A percentile compares a stretch with the other conserved stretches of the same genome.
Conservation (phyloP, 1,284 basidiomycete genomes). For the Hortiboletus rubellus region DNA sequence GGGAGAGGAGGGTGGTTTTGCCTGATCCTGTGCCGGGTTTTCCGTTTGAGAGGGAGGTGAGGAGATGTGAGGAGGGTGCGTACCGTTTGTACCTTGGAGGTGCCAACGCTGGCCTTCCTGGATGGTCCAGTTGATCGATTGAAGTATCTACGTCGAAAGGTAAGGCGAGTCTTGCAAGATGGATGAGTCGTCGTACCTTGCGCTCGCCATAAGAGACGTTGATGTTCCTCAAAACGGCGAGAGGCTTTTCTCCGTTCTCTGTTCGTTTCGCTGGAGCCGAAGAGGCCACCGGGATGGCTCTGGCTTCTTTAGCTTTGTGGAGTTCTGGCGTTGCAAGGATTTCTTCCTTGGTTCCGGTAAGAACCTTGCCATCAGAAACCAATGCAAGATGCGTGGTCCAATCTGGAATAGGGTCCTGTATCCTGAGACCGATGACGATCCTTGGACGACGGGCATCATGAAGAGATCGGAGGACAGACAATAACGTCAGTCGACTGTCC, state of each 20-base stretch:
- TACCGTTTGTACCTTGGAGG: slow-evolving; percentile 84
- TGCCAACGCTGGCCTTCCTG: slow-evolving; percentile 83
- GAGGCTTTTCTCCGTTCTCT: slow-evolving; percentile 19
- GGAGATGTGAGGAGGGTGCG: slow-evolving; percentile 6
- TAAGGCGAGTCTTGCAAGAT: slow-evolving; percentile 3
- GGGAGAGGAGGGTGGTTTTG: slow-evolving; percentile 92
- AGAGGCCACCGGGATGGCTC: background rate
- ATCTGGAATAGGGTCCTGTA: slow-evolving; percentile 78
- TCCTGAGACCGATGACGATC: slow-evolving; percentile 78
- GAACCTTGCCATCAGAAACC: slow-evolving; percentile 51
- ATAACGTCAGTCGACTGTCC: slow-evolving; percentile 55
- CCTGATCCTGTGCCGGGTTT: slow-evolving; percentile 66
- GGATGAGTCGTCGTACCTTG: slow-evolving; percentile 41
- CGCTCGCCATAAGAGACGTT: slow-evolving; percentile 73
- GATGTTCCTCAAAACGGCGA: slow-evolving; percentile 57
- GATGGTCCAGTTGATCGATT: slow-evolving; percentile 79
- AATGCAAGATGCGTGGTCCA: slow-evolving; percentile 81
- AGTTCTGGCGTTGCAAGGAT: slow-evolving; percentile 31
- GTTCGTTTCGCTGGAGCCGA: background rate
- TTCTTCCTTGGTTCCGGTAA: slow-evolving; percentile 46
- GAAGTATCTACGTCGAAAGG: slow-evolving; percentile 56
- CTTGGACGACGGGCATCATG: slow-evolving; percentile 55
- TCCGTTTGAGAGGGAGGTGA: background rate
- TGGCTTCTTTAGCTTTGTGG: slow-evolving; percentile 5
- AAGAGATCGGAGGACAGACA: slow-evolving; percentile 57